Conservation (phyloP, 106 monocot species). For the Agapanthus africanus region DNA sequence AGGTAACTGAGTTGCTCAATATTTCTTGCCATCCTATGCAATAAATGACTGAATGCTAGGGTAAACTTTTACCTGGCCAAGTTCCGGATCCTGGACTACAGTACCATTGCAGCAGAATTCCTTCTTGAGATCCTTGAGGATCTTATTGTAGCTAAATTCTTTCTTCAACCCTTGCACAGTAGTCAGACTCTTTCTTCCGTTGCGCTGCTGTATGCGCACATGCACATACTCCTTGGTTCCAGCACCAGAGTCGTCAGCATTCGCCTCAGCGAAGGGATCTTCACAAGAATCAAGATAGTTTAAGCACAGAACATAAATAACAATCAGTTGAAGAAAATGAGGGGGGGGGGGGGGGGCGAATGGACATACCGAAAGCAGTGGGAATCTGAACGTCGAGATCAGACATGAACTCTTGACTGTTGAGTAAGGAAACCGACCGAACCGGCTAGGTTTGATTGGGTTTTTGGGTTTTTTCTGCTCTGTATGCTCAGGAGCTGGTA, state of each 20-base stretch:
- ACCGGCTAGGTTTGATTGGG: no score
- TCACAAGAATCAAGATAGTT: neutral
- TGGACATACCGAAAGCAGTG: constrained; percentile 28
- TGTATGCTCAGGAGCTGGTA: no score
- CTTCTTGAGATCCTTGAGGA: constrained; percentile 35
- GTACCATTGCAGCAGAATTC: constrained; percentile 42
- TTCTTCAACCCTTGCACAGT: constrained; percentile 39
- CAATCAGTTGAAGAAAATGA: neutral
- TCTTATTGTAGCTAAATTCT: constrained; percentile 25
- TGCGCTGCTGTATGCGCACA: constrained; percentile 29
- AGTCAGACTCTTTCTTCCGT: constrained; percentile 40
- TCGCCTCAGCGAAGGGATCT: constrained; percentile 40
- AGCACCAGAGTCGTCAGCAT: constrained; percentile 28
- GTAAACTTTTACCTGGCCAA: constrained; percentile 33
- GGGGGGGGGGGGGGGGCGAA: neutral
- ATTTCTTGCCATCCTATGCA: no score
- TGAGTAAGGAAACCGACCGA: no score
- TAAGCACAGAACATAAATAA: neutral
- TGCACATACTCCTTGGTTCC: constrained; percentile 43
- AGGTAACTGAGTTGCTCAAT: no score
- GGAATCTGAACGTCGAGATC: constrained; percentile 30
- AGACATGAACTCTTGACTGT: constrained; percentile 31
- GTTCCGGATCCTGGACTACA: constrained; percentile 36
- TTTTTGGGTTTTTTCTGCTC: no score
- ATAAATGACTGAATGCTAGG: no score